Evolutionary conservation across 129 eudicot genomes (phyloP).

Genomic region (Centrapalus pauciflorus): DNA sequence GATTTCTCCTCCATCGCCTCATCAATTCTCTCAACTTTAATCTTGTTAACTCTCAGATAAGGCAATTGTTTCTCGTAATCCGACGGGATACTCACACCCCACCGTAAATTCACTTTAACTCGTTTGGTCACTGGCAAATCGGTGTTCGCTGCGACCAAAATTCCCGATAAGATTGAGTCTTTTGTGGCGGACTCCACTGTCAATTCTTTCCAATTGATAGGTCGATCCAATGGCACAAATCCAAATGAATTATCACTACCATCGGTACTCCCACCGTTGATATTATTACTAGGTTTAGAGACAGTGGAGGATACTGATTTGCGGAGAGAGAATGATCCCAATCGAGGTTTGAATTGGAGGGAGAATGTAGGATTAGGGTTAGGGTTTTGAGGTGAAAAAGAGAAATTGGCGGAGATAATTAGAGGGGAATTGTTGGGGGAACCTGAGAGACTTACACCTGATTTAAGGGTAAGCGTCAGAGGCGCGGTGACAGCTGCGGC

Average conservation of each 20-base stretch:
- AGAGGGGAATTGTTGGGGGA: conserved; percentile 80
- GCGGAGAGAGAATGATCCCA: conserved; percentile 75
- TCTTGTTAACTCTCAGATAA: conserved; percentile 60
- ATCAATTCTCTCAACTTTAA: conserved; percentile 63
- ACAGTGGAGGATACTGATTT: conserved; percentile 42
- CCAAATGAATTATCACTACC: conserved; percentile 34
- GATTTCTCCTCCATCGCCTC: conserved; percentile 33
- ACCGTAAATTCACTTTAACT: conserved; percentile 50
- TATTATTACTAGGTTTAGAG: background rate
- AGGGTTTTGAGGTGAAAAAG: conserved; percentile 46
- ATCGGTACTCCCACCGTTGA: conserved; percentile 19
- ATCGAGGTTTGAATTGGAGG: conserved; percentile 61
- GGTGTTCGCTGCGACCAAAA: conserved; percentile 54
- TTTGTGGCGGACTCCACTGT: conserved; percentile 27
- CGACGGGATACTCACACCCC: conserved; percentile 67
- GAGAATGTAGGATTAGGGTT: conserved; percentile 61
- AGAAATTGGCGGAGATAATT: conserved; percentile 65
- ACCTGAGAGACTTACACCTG: conserved; percentile 68
- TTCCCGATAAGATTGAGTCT: conserved; percentile 49
- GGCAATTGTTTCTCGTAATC: conserved; percentile 46
- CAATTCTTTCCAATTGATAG: conserved; percentile 44
- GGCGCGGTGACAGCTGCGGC: conserved; percentile 33
- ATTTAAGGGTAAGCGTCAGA: conserved; percentile 56
- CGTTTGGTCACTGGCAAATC: conserved; percentile 57
- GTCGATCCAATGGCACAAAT: conserved; percentile 50